A percentile compares a stretch with the other conserved stretches of the same genome.
Evolutionary conservation across 495 filamentous ascomycete species (phyloP).

Genomic region (Tuber borchii): DNA sequence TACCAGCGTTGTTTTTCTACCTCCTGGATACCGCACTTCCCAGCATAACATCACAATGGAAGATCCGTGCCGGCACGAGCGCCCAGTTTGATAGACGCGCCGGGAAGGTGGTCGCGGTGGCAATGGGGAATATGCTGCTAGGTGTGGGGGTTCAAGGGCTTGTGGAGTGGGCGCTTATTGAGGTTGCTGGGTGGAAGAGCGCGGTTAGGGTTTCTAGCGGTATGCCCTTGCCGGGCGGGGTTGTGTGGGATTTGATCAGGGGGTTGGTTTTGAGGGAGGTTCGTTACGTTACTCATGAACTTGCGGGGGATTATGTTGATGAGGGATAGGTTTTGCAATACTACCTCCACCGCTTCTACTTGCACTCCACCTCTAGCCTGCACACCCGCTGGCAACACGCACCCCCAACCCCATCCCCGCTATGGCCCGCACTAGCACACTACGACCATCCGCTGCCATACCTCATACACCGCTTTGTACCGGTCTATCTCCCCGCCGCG

Average conservation of each 20-base stretch:
- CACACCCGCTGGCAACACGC: conserved; percentile 64
- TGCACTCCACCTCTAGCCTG: conserved; percentile 53
- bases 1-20: conserved; percentile 68
- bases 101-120: conserved; percentile 48
- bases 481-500: conserved; percentile 63
- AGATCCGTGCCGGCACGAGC: conserved; percentile 55
- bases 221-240: conserved; percentile 57
- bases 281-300: conserved; percentile 16
- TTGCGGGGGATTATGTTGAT: not conserved
- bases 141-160: conserved; percentile 52
- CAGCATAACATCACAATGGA: conserved; percentile 58
- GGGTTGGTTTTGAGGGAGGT: conserved; percentile 55
- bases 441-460: conserved; percentile 78
- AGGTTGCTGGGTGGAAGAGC: conserved; percentile 50
- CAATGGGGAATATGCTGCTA: conserved; percentile 61
- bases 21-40: conserved; percentile 66
- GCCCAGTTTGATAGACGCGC: conserved; percentile 54
- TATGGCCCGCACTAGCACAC: conserved; percentile 59
- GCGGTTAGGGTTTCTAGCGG: conserved; percentile 54
- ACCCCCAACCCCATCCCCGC: conserved; percentile 45
- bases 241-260: conserved; percentile 48
- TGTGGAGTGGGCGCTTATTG: conserved; percentile 53
- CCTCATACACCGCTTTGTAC: conserved; percentile 61
- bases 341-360: conserved; percentile 61
- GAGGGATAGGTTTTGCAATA: conserved; percentile 48